A percentile compares a stretch with the other conserved stretches of the same genome.
Evolutionary conservation across 2,329 filamentous ascomycete genomes (phyloP).

Genomic region (Fusarium robinianum): DNA sequence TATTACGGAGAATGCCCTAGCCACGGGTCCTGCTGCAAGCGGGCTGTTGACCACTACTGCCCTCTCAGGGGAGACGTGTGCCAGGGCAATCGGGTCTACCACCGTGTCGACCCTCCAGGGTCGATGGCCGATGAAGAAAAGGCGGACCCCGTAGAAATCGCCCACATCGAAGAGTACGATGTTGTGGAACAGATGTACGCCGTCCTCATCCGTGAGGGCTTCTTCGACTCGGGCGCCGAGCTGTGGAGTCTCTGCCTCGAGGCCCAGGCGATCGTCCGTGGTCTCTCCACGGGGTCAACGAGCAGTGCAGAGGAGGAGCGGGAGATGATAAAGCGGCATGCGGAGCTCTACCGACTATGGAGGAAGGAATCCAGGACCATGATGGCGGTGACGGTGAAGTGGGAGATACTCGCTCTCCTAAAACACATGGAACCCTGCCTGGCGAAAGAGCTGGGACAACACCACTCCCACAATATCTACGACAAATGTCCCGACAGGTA

Average conservation of each 20-base stretch:
- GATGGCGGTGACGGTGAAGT: not conserved
- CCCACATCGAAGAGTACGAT: constrained; percentile 6
- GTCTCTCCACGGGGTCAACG: not conserved
- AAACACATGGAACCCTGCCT: constrained; percentile 23
- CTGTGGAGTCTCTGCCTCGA: not conserved
- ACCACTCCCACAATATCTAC: constrained; percentile 10
- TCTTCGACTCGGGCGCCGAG: constrained; percentile 15
- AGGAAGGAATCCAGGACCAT: not conserved
- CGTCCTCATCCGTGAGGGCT: constrained; percentile 9
- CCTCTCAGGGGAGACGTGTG: not conserved
- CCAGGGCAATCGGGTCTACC: constrained; percentile 14
- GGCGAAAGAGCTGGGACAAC: not conserved
- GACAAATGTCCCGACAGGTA: not conserved
- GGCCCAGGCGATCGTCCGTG: not conserved
- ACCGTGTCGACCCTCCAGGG: constrained; percentile 4
- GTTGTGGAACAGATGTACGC: no score
- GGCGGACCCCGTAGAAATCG: not conserved
- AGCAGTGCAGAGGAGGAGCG: not conserved
- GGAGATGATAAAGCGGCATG: not conserved
- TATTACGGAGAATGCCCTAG: not conserved
- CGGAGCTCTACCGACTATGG: constrained; percentile 5
- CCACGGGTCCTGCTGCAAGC: constrained; percentile 11
- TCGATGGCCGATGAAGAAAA: not conserved
- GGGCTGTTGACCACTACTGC: not conserved
- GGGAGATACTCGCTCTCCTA: constrained; percentile 12